phyloP scores from a whole-genome alignment of 805 yeast species.

The Spathaspora sp. region DNA sequence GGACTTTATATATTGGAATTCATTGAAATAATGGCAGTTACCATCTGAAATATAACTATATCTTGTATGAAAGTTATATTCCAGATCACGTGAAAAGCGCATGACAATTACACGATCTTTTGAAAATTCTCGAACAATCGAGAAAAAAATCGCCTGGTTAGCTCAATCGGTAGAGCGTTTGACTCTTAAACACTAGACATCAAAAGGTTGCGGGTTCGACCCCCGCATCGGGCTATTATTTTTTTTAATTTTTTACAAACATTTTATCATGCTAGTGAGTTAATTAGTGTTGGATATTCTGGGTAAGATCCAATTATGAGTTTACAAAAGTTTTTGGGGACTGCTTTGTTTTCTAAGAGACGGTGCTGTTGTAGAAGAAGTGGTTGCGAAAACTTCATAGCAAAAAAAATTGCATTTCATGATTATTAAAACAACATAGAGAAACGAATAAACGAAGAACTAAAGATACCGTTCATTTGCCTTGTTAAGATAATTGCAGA shows the following conservation, averaged over 20 bases:
- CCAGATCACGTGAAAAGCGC: not conserved
- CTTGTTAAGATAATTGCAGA: conserved; percentile 3
- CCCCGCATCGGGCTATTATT: conserved; percentile 29
- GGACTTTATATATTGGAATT: too few relatives aligned
- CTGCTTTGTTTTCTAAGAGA: too few relatives aligned
- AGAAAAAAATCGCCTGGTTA: conserved; percentile 21
- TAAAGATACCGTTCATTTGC: conserved; percentile 1
- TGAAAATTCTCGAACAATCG: not conserved
- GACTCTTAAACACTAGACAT: conserved; percentile 10
- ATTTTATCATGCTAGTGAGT: not conserved
- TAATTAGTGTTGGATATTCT: too few relatives aligned
- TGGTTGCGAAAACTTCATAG: too few relatives aligned
- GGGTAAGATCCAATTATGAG: too few relatives aligned
- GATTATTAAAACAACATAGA: too few relatives aligned
- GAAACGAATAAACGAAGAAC: not conserved
- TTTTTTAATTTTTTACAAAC: not conserved
- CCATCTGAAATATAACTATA: too few relatives aligned
- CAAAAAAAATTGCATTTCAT: too few relatives aligned
- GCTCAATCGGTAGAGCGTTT: conserved; percentile 21
- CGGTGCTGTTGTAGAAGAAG: too few relatives aligned
- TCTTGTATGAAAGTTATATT: too few relatives aligned
- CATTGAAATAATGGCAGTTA: too few relatives aligned
- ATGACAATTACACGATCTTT: not conserved
- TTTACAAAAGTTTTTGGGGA: too few relatives aligned
- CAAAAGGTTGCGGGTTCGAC: conserved; percentile 29